Evolutionary conservation across 345 rosid species (phyloP).

Genomic region (Corchorus olitorius): DNA sequence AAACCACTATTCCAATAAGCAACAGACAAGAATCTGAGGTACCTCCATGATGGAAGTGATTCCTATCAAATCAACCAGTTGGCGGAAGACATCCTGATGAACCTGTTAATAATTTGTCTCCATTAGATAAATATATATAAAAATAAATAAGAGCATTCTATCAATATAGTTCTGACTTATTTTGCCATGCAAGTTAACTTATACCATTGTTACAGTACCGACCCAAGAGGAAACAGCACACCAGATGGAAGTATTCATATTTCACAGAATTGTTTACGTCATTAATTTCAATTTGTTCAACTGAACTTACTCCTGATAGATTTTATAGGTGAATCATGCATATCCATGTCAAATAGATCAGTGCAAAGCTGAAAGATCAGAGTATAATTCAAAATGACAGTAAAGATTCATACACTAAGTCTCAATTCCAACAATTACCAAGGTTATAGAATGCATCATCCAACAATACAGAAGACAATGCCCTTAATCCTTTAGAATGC

Average conservation of each 20-base stretch:
- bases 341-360: not conserved
- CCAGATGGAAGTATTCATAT: not conserved
- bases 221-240: not conserved
- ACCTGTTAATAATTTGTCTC: slow-evolving; percentile 47
- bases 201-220: not conserved
- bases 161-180: not conserved
- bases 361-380: not conserved
- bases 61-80: slow-evolving; percentile 95
- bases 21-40: slow-evolving; percentile 17
- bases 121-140: not conserved
- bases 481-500: not conserved
- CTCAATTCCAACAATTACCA: not conserved
- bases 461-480: not conserved
- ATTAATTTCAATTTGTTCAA: not conserved
- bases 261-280: not conserved
- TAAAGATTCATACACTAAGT: not conserved
- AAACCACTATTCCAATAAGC: not conserved
- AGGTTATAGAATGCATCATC: not conserved
- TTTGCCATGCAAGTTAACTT: slow-evolving; percentile 1
- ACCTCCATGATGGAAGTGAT: slow-evolving; percentile 99
- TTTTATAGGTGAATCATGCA: not conserved
- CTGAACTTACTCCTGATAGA: not conserved
- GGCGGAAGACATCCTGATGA: slow-evolving; percentile 82
- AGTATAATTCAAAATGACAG: not conserved
- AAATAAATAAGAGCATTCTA: not conserved